Conservation (phyloP, 495 filamentous ascomycete genomes). For the Aspergillus ellipticus region DNA sequence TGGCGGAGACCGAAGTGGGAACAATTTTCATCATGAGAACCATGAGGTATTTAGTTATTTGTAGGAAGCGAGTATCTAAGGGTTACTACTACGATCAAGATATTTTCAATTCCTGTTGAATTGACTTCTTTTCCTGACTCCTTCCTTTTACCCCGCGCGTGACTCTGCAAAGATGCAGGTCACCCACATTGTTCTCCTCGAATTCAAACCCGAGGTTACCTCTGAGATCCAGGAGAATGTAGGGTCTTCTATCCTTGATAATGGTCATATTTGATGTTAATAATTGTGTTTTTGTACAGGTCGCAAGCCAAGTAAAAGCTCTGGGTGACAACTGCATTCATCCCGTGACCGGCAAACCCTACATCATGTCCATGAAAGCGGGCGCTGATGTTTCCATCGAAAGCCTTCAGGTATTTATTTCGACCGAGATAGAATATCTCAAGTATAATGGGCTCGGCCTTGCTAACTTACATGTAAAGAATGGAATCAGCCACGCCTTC, state of each 20-base stretch:
- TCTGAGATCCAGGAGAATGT: not conserved
- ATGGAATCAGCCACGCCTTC: slow-evolving; percentile 58
- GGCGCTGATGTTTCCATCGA: slow-evolving; percentile 59
- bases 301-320: slow-evolving; percentile 34
- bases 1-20: not conserved
- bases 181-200: not conserved
- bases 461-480: slow-evolving; percentile 24
- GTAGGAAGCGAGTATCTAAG: too few species aligned
- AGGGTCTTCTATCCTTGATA: not conserved
- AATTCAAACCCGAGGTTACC: not conserved
- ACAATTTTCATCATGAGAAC: not conserved
- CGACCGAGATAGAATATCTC: not conserved
- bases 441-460: not conserved
- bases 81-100: too few species aligned
- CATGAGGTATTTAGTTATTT: too few species aligned
- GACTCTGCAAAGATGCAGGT: not conserved
- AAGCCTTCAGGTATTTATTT: slow-evolving; percentile 45
- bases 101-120: not conserved
- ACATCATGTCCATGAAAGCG: slow-evolving; percentile 53
- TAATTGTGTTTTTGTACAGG: slow-evolving; percentile 18
- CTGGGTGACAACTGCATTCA: slow-evolving; percentile 35
- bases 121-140: not conserved
- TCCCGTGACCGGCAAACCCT: slow-evolving; percentile 42
- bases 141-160: not conserved
- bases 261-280: not conserved